Base-by-base conservation (phyloP, 345 rosid genomes). In the Rhizophora mangle region DNA sequence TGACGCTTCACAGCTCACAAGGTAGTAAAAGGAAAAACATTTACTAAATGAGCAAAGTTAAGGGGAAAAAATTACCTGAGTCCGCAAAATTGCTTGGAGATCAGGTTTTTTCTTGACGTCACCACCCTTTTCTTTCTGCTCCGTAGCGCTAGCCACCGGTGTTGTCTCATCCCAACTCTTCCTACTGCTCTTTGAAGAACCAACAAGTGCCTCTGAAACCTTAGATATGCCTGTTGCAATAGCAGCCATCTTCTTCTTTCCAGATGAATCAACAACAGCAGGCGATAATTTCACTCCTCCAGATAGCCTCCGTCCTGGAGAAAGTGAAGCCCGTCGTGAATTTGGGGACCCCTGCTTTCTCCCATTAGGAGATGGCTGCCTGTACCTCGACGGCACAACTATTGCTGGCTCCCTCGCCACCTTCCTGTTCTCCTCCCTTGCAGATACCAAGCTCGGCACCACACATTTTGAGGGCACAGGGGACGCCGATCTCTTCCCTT, bases 391-490 rank as follows among this genome's bases (percentile, higher is more conserved):
- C 3, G 97, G 97, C 60, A 95, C 99, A 18, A 92, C 80, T 54
- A 95, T 95, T 0, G 98, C 85, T 0, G 97, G 85, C 76, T 95
- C 99, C 76, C 83, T 86, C 15, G 85, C 78, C 2, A 72, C 82
- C 60, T 81, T 89, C 58, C 97, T 74, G 63, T 82, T 90, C 72
- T 95, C 99, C 29, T 95, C 99, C 69, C 76, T 79, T 1, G 99
- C 97, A 0, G 86, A 85, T 19, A 61, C 83, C 62, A 92, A 80
- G 66, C 99, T 90, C 0, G 99, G 99, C 49, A 95, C 98, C n/a
- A 81, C 85, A 24, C 96, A 92, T 79, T 95, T 92, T 0, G 99
- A 92, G 3, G 97, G 98, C 53, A 76, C 89, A 0, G 99, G 99
- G 59, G 99, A 95, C 0, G 94, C 86, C 5, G 98, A 95, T 76